phyloP scores from a whole-genome alignment of 2,329 filamentous ascomycete species.

The Verticillium nubilum region DNA sequence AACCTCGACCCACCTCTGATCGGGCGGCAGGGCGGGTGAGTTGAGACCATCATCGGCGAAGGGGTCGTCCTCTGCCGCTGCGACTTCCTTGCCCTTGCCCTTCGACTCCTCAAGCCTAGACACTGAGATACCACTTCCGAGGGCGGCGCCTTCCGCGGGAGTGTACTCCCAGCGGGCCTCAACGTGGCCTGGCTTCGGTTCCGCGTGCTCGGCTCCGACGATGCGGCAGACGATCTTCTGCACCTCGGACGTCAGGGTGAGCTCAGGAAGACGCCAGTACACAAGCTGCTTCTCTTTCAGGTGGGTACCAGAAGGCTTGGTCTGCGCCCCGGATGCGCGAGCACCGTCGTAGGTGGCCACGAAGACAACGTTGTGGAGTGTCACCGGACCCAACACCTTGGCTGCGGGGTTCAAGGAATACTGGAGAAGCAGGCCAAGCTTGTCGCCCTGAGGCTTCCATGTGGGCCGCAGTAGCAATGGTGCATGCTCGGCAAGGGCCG shows the following conservation, averaged over 20 bases:
- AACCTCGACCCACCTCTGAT: constrained; percentile 59
- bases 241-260: constrained; percentile 60
- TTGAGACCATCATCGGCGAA: constrained; percentile 52
- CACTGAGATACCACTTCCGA: constrained; percentile 63
- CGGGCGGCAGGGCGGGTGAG: constrained; percentile 13
- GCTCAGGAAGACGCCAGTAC: constrained; percentile 75
- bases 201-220: constrained; percentile 62
- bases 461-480: constrained; percentile 68
- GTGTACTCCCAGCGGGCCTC: constrained; percentile 76
- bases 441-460: constrained; percentile 81
- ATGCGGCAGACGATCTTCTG: constrained; percentile 82
- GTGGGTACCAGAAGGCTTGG: constrained; percentile 75
- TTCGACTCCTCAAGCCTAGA: constrained; percentile 45
- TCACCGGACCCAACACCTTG: constrained; percentile 34
- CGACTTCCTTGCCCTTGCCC: constrained; percentile 46
- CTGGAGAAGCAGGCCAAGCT: constrained; percentile 79
- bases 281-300: constrained; percentile 70
- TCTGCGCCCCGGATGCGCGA: constrained; percentile 62
- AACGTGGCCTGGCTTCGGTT: constrained; percentile 67
- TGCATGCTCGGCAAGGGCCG: constrained; percentile 48
- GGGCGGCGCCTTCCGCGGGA: constrained; percentile 31
- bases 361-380: constrained; percentile 67
- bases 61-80: constrained; percentile 48
- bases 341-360: constrained; percentile 66
- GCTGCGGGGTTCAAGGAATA: constrained; percentile 77